Conservation (phyloP, 2,329 filamentous ascomycete genomes). For the Capronia americana region DNA sequence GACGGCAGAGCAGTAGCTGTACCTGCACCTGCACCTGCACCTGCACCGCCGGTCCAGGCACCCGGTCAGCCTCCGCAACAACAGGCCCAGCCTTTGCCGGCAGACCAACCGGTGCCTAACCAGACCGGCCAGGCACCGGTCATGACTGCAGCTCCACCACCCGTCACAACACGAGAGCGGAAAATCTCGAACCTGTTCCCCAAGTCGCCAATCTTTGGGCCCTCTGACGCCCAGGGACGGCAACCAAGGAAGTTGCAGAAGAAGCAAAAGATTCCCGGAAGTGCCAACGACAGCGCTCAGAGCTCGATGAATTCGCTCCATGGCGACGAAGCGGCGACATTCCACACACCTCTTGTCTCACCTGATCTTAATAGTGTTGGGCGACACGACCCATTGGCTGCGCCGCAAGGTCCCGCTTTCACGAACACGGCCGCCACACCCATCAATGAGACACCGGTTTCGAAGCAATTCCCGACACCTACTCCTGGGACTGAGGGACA, state of each 20-base stretch:
- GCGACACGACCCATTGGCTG: constrained; percentile 41
- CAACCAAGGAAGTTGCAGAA: constrained; percentile 92
- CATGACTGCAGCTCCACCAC: constrained; percentile 48
- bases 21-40: constrained; percentile 10
- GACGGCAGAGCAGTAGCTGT: constrained; percentile 2
- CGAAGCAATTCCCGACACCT: constrained; percentile 35
- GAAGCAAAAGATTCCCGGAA: constrained; percentile 74
- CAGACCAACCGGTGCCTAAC: background rate
- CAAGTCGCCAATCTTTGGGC: constrained; percentile 67
- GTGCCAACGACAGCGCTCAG: constrained; percentile 83
- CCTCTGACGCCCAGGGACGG: constrained; percentile 49
- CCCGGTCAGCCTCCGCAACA: constrained; percentile 17
- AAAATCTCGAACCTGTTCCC: constrained; percentile 72
- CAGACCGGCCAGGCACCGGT: background rate
- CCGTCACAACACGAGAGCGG: constrained; percentile 65
- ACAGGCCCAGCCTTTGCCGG: constrained; percentile 12
- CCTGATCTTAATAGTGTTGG: constrained; percentile 44
- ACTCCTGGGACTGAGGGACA: constrained; percentile 53
- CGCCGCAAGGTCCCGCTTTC: constrained; percentile 42
- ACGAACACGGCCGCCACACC: constrained; percentile 43
- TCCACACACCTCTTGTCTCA: constrained; percentile 44
- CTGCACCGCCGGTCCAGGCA: constrained; percentile 12
- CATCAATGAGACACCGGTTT: constrained; percentile 38
- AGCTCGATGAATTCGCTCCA: constrained; percentile 83
- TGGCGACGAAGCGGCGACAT: constrained; percentile 45